Conservation (phyloP, 345 rosid genomes). For the Ricinus communis region DNA sequence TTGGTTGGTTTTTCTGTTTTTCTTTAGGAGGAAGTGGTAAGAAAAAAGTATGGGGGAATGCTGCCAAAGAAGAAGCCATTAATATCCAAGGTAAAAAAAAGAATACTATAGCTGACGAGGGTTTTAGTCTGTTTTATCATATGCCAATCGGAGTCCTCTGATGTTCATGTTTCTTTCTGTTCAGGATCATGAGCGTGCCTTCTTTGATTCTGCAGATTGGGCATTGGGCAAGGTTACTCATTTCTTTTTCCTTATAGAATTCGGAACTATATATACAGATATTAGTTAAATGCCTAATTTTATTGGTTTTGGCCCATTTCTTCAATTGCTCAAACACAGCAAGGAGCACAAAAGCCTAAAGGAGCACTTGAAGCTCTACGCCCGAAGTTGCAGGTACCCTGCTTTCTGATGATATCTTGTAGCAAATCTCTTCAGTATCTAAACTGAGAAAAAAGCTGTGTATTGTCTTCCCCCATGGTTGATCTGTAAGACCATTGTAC, state of each 20-base stretch:
- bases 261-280: background rate
- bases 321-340: constrained; percentile 34
- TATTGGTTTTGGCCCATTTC: background rate
- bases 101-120: background rate
- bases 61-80: constrained; percentile 67
- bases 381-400: constrained; percentile 72
- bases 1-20: background rate
- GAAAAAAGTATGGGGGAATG: constrained; percentile 74
- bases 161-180: constrained; percentile 22
- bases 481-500: too few species aligned
- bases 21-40: constrained; percentile 58
- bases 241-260: background rate
- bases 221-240: constrained; percentile 72
- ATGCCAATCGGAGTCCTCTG: constrained; percentile 1
- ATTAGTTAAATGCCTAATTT: background rate
- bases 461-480: background rate
- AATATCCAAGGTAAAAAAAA: constrained; percentile 61
- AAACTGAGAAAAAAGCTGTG: too few species aligned
- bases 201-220: constrained; percentile 96
- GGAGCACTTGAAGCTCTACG: constrained; percentile 85
- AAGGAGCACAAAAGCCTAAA: constrained; percentile 78
- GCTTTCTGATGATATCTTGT: background rate
- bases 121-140: background rate
- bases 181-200: constrained; percentile 86
- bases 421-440: too few species aligned